Base-by-base conservation (phyloP, 2,329 filamentous ascomycete genomes). In the Alternaria arbusti region DNA sequence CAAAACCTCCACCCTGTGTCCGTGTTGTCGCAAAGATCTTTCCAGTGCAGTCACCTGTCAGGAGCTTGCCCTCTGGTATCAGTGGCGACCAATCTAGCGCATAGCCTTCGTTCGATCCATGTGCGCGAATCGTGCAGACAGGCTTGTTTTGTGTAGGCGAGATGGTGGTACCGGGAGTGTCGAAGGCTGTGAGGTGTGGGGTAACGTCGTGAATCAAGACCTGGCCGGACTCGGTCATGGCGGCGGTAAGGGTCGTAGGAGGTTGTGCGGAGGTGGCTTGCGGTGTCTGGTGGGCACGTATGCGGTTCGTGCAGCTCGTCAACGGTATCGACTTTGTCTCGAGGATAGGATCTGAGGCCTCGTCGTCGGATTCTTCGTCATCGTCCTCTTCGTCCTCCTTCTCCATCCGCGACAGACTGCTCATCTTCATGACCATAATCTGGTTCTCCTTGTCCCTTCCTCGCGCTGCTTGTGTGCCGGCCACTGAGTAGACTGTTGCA, bases 371-470 rank as follows among this genome's bases (percentile, higher is more conserved):
- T 67, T 94, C 91, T 5, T 84, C 84, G 50, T 92, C 89, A 13
- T 87, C 89, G 12, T 87, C 88, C 52, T 91, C 91, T 13, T 90
- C 88, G 28, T 89, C 88, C 15, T 91, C 90, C 49, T 91, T 90
- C 75, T 97, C 92, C 90, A 96, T 97, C 77, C 90, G 90, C 77
- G 92, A 93, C 66, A 99, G 84, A 15, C 94, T 92, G 76, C 94
- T 97, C 79, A 99, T 90, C 84, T 98, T 98, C 88, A 97, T 93
- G 43, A 98, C 90, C 89, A 98, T 90, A 75, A 99, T 84, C 81
- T 96, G 90, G 80, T 99, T 99, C 76, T 99, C 96, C 79, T 89
- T 91, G 54, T 91, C 86, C 70, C 89, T 87, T 52, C 85, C 84
- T 62, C 83, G 85, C 73, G 95, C 94, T 43, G 96, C 96, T 84